Conservation (phyloP, 805 yeast genomes). For the Grigorovia yakushimaensis region DNA sequence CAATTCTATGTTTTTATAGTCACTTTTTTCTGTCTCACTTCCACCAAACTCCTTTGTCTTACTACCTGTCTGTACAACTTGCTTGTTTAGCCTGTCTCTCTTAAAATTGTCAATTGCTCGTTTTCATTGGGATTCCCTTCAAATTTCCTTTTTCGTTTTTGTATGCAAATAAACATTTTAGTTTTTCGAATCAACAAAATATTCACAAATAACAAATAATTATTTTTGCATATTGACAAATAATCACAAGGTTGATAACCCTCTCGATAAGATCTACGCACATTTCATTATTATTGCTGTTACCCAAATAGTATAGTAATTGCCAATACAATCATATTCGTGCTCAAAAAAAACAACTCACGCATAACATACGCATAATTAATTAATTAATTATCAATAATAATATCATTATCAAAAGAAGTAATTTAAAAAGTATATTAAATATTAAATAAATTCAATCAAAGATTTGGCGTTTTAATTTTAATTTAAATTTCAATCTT, state of each 20-base stretch:
- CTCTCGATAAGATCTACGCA: neutral
- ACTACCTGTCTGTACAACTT: too few relatives aligned
- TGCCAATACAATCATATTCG: neutral
- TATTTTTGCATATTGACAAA: neutral
- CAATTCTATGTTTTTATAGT: too few relatives aligned
- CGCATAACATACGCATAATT: too few relatives aligned
- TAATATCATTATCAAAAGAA: neutral
- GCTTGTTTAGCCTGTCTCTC: too few relatives aligned
- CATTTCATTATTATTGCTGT: neutral
- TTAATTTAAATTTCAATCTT: neutral
- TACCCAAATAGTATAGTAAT: neutral
- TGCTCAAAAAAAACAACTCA: too few relatives aligned
- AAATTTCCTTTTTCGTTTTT: neutral
- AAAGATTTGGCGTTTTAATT: neutral
- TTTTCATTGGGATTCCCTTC: neutral
- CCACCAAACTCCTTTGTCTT: too few relatives aligned
- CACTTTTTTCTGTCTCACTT: too few relatives aligned
- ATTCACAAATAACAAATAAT: neutral
- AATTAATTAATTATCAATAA: too few relatives aligned
- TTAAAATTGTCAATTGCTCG: neutral
- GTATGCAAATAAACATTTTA: neutral
- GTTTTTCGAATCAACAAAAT: neutral
- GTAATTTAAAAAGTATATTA: neutral
- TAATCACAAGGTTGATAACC: neutral
- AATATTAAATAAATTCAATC: neutral